A percentile compares a stretch with the other conserved stretches of the same genome.
These are phyloP conservation scores for Luzula sylvatica DNA, from an alignment of 176 grass and related monocot genomes.

Conservation along the genomic window DNA sequence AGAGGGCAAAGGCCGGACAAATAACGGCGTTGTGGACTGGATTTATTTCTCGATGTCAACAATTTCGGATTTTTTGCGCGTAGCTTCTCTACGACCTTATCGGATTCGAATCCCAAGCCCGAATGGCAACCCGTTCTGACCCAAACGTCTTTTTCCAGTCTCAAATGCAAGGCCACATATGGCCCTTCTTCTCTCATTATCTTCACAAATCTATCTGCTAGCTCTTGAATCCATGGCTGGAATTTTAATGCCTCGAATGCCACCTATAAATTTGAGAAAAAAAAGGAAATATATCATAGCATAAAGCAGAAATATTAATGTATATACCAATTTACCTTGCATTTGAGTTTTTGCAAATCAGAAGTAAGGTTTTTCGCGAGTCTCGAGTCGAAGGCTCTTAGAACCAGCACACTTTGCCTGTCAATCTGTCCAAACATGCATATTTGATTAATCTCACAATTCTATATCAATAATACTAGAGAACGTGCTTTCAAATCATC, in stretches of 20 bases:
- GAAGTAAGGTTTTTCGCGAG: slow-evolving; percentile 25
- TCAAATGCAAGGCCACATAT: slow-evolving; percentile 29
- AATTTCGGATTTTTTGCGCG: slow-evolving; percentile 15
- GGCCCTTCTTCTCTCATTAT: slow-evolving; percentile 35
- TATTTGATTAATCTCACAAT: too few species aligned
- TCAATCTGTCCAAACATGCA: slow-evolving; percentile 9
- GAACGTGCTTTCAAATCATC: too few species aligned
- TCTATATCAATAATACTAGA: too few species aligned
- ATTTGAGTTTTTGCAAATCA: slow-evolving; percentile 37
- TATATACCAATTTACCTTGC: too few species aligned
- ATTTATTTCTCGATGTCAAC: slow-evolving; percentile 27
- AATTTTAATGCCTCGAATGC: slow-evolving; percentile 34
- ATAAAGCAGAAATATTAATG: too few species aligned
- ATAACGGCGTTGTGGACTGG: slow-evolving; percentile 15
- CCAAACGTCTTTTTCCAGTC: slow-evolving; percentile 44
- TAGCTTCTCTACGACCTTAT: not conserved
- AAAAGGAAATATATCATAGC: too few species aligned
- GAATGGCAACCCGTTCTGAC: slow-evolving; percentile 33
- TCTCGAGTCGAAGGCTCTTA: slow-evolving; percentile 34
- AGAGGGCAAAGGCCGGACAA: slow-evolving; percentile 32
- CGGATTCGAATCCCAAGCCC: slow-evolving; percentile 7
- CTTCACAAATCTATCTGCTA: slow-evolving; percentile 15
- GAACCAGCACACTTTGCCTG: slow-evolving; percentile 19
- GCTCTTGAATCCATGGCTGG: slow-evolving; percentile 23
- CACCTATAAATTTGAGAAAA: slow-evolving; percentile 17